phyloP scores from a whole-genome alignment of 2,329 filamentous ascomycete species.

The Cordyceps javanica region DNA sequence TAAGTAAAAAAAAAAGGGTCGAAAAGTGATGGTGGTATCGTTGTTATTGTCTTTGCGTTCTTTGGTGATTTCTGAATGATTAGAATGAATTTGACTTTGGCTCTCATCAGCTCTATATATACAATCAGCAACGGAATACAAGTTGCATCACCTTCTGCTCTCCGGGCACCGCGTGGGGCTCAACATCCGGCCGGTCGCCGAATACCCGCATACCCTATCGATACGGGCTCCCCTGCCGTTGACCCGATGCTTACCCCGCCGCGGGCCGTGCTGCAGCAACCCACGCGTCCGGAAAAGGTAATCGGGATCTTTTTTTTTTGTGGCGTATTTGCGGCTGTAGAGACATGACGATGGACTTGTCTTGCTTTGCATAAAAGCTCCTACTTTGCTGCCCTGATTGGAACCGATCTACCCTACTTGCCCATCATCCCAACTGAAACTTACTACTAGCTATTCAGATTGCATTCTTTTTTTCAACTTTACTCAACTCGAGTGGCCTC shows the following conservation, averaged over 20 bases:
- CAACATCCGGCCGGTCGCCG: neutral
- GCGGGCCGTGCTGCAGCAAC: too few species aligned
- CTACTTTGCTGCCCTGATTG: neutral
- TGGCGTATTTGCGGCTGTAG: too few species aligned
- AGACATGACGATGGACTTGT: neutral
- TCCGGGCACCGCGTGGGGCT: neutral
- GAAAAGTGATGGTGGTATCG: neutral
- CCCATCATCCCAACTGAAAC: too few species aligned
- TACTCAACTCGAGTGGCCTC: too few species aligned
- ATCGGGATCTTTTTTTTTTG: too few species aligned
- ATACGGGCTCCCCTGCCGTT: neutral
- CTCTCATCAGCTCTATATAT: neutral
- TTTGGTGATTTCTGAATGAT: neutral
- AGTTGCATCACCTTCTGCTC: neutral
- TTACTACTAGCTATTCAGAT: too few species aligned
- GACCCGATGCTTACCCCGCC: neutral
- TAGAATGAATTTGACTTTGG: neutral
- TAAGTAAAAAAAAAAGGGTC: neutral
- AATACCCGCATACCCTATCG: constrained; percentile 9
- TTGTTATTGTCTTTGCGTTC: neutral
- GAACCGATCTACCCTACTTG: too few species aligned
- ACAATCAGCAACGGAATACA: neutral
- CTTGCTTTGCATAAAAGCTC: neutral
- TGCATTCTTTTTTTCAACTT: too few species aligned
- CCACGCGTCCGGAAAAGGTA: neutral